Conservation (phyloP, 352 stramenopile genomes). For the Elongisporangium prolatum region DNA sequence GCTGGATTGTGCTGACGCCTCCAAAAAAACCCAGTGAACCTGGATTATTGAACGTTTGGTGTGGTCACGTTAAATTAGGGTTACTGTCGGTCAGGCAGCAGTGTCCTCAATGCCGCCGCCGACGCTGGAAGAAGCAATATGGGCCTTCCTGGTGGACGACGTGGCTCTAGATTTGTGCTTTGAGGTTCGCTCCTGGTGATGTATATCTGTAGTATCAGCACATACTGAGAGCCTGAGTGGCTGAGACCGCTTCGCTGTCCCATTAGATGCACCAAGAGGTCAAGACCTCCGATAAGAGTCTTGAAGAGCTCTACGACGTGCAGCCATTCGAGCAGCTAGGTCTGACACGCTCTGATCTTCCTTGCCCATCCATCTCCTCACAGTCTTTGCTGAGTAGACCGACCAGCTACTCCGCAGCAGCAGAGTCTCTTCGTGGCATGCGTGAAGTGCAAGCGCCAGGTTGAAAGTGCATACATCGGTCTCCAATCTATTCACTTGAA, state of each 20-base stretch:
- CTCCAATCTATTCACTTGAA: not conserved
- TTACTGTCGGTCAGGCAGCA: not conserved
- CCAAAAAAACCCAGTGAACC: not conserved
- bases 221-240: not conserved
- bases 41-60: not conserved
- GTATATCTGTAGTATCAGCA: not conserved
- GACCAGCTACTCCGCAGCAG: slow-evolving; percentile 23
- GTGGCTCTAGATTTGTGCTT: slow-evolving; percentile 65
- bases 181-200: slow-evolving; percentile 23
- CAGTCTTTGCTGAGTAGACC: slow-evolving; percentile 10
- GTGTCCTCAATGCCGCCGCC: not conserved
- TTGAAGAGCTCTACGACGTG: slow-evolving; percentile 75
- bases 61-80: not conserved
- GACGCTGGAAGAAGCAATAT: slow-evolving; percentile 44
- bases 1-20: not conserved
- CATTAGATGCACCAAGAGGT: slow-evolving; percentile 57
- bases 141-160: slow-evolving; percentile 52
- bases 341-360: too few relatives aligned
- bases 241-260: not conserved
- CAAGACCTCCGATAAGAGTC: slow-evolving; percentile 48
- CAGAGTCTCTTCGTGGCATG: slow-evolving; percentile 63
- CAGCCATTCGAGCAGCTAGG: slow-evolving; percentile 40
- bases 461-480: slow-evolving; percentile 4
- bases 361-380: not conserved
- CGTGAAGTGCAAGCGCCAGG: slow-evolving; percentile 60